Evolutionary conservation across 176 grass and related monocot species (phyloP).

Genomic region (Eragrostis curvula): DNA sequence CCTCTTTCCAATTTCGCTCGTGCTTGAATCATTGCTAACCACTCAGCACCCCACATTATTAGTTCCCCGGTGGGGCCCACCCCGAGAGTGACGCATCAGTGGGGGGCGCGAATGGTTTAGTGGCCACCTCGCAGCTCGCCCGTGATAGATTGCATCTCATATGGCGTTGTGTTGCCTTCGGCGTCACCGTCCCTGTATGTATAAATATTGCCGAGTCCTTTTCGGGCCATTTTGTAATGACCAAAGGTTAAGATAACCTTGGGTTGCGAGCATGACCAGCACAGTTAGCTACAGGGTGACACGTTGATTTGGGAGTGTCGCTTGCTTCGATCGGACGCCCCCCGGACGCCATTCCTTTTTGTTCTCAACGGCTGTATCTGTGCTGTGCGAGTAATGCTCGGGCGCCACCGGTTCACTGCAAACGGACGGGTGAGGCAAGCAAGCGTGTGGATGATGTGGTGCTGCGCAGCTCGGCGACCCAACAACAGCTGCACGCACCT

Average conservation of each 20-base stretch:
- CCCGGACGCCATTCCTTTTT: no score
- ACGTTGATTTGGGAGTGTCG: not conserved
- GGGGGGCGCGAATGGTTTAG: not conserved
- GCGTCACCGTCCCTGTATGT: not conserved
- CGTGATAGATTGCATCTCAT: conserved; percentile 29
- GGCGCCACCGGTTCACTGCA: no score
- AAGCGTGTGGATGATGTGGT: not conserved
- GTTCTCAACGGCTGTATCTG: no score
- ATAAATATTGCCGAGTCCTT: not conserved
- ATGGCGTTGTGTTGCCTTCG: conserved; percentile 21
- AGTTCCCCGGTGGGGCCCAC: not conserved
- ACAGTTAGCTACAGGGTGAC: not conserved
- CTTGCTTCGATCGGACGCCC: not conserved
- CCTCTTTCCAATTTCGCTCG: not conserved
- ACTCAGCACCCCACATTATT: conserved; percentile 32
- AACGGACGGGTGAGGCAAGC: not conserved
- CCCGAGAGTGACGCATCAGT: conserved; percentile 15
- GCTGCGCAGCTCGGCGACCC: not conserved
- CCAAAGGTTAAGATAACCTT: not conserved
- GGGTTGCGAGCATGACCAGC: not conserved
- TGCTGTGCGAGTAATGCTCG: no score
- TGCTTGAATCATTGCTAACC: conserved; percentile 33
- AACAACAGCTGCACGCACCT: not conserved
- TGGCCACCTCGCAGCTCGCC: not conserved
- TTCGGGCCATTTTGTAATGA: not conserved